Evolutionary conservation across 192 early-diverging fungal species (phyloP).

Genomic region (Linnemannia elongata): DNA sequence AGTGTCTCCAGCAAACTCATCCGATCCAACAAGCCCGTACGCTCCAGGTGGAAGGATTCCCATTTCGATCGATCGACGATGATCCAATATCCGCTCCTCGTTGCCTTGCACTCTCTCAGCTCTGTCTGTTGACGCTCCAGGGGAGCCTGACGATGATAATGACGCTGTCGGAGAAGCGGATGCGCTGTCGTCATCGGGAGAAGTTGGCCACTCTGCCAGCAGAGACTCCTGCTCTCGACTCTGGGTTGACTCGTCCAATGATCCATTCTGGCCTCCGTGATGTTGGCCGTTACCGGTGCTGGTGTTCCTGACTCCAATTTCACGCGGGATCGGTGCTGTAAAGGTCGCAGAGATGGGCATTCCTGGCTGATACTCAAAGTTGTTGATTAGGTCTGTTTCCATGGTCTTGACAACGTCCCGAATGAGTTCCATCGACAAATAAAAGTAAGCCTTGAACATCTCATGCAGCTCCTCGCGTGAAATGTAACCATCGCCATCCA

Average conservation of each 20-base stretch:
- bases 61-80: neutral
- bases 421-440: constrained; percentile 91
- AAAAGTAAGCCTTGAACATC: constrained; percentile 95
- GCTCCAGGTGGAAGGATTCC: constrained; percentile 17
- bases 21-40: constrained; percentile 35
- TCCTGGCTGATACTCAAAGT: constrained; percentile 81
- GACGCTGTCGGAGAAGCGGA: neutral
- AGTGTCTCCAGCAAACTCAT: constrained; percentile 40
- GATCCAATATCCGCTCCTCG: neutral
- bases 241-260: neutral
- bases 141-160: neutral
- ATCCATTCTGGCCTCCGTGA: neutral
- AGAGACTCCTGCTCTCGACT: constrained; percentile 30
- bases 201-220: constrained; percentile 37
- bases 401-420: constrained; percentile 89
- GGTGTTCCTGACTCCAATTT: constrained; percentile 58
- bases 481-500: constrained; percentile 88
- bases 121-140: neutral
- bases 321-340: constrained; percentile 81
- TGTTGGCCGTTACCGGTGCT: neutral
- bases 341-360: constrained; percentile 94
- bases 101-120: neutral
- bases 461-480: constrained; percentile 85
- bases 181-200: constrained; percentile 13
- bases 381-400: constrained; percentile 90